Conservation (phyloP, 1,284 basidiomycete species). For the Melampsora medusae region DNA sequence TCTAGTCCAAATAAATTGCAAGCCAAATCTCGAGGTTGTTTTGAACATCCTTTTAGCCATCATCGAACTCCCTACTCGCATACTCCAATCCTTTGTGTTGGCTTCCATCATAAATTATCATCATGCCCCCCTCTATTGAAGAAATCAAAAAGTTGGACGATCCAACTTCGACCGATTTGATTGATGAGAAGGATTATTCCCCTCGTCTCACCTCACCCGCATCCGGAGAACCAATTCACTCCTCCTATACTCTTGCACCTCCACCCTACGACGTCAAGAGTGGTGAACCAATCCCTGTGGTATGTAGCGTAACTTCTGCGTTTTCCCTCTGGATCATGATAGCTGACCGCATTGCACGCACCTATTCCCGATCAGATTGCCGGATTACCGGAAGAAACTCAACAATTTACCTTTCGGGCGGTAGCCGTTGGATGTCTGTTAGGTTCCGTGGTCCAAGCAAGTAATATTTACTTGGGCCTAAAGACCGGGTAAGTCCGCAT, state of each 20-base stretch:
- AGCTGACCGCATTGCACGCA: too few species aligned
- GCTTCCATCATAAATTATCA: background rate
- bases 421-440: slow-evolving; percentile 64
- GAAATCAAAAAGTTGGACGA: background rate
- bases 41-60: too few species aligned
- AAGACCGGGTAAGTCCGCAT: slow-evolving; percentile 56
- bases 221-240: background rate
- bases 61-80: too few species aligned
- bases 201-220: background rate
- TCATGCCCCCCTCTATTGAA: background rate
- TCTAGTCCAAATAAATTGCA: too few species aligned
- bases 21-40: too few species aligned
- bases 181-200: background rate
- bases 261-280: slow-evolving; percentile 35
- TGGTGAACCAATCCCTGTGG: slow-evolving; percentile 37
- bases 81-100: too few species aligned
- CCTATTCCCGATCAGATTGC: slow-evolving; percentile 46
- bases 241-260: background rate
- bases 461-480: slow-evolving; percentile 68
- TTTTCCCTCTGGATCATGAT: too few species aligned
- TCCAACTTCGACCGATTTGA: background rate
- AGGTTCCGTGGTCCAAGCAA: slow-evolving; percentile 65
- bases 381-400: slow-evolving; percentile 60
- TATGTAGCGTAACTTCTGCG: background rate
- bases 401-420: slow-evolving; percentile 64